Evolutionary conservation across 169 alveolate species (phyloP).

Genomic region (Prorocentrum cordatum): DNA sequence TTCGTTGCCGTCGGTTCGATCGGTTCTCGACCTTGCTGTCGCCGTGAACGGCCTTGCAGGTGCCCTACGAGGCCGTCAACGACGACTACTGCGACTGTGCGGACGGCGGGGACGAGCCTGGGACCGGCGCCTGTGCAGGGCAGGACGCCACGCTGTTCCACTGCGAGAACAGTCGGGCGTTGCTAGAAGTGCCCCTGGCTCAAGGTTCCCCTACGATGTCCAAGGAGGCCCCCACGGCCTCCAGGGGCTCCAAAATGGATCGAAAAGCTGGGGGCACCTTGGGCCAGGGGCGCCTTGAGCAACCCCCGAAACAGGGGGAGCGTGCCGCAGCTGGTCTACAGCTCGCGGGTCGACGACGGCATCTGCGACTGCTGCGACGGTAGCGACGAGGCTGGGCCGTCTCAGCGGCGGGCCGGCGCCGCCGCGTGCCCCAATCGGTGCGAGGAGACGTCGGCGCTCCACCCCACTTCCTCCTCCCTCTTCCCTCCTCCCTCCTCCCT

Average conservation of each 20-base stretch:
- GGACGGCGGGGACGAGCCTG: slow-evolving; percentile 27
- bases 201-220: neutral
- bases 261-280: neutral
- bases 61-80: too few species aligned
- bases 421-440: too few species aligned
- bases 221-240: neutral
- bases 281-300: neutral
- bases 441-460: too few species aligned
- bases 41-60: too few species aligned
- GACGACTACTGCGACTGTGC: slow-evolving; percentile 61
- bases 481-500: too few species aligned
- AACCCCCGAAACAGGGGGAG: neutral
- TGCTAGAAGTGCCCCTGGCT: neutral
- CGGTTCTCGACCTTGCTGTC: too few species aligned
- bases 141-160: neutral
- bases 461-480: too few species aligned
- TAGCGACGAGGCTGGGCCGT: slow-evolving; percentile 18
- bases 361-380: slow-evolving; percentile 34
- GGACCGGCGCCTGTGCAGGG: slow-evolving; percentile 41
- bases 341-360: slow-evolving; percentile 20
- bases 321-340: neutral
- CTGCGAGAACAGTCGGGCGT: neutral
- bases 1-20: too few species aligned
- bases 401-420: too few species aligned
- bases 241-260: neutral